Evolutionary conservation across 768 basidiomycete species (phyloP), one percentile per base, ranked within the genome.

Genomic region (Tephrocybe sp.): DNA sequence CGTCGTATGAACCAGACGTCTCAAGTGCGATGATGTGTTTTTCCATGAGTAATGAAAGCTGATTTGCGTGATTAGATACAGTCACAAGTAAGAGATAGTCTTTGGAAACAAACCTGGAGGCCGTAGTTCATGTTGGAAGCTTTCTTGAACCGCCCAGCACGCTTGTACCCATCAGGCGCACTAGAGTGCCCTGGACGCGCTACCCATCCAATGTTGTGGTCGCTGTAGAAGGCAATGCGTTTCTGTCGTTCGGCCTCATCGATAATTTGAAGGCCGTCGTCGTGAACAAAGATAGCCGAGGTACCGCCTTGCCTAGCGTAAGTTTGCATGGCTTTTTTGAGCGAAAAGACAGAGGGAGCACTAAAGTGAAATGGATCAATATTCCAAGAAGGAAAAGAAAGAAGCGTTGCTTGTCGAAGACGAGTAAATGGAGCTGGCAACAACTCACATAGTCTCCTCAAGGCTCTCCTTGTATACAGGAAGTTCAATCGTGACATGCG

Each of bases 131-230:
- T 90, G 67, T 94, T 94, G 2, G 83, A 85, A 1, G 89, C 89
- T 67, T 94, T 94, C 76, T 94, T 93, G 81, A 94, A 94, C 14
- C 90, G 81, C 36, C 91, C 92, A 25, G 88, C 88, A 42, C 91
- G 87, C 54, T 86, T 79, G 73, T 81, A 90, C 1, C 87, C 89
- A 62, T 84, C 82, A 15, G 80, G 68, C 2, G 70, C 66, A 56
- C 70, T 70, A 34, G 79, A 79, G 65, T 92, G 90, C 50, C 77
- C 75, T 1, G 91, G 90, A 37, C 91, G 83, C 21, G 92, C 89
- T 54, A 91, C 85, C 81, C 86, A 93, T 14, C 86, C 90, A 56
- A 93, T 88, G 62, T 84, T 81, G 61, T 88, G 83, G 58, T 86
- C 79, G 3, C 80, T 76, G 60, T 94, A 94, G 72, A 89, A 93